Evolutionary conservation across 306 rosid genomes (phyloP).

Genomic region (Hylodesmum podocarpum): DNA sequence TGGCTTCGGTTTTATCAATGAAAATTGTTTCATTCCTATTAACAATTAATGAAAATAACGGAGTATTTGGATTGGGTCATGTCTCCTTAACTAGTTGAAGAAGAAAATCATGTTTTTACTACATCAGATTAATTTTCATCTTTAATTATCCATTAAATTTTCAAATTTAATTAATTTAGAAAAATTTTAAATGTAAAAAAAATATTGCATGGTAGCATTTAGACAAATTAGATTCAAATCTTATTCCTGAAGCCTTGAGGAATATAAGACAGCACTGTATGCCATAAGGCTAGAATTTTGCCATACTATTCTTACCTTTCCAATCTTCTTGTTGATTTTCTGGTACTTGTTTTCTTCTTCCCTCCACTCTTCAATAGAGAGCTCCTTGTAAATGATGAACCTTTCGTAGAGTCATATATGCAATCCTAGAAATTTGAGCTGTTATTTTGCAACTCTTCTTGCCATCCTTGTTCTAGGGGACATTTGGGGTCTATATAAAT

Average conservation of each 20-base stretch:
- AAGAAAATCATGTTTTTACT: too few relatives aligned
- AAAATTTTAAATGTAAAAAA: too few relatives aligned
- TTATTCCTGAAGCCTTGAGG: conserved; percentile 48
- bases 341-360: conserved; percentile 19
- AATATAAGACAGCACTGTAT: conserved; percentile 46
- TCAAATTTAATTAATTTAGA: too few relatives aligned
- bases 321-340: conserved; percentile 26
- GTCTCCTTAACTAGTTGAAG: too few relatives aligned
- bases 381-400: neutral
- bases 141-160: too few relatives aligned
- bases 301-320: conserved; percentile 24
- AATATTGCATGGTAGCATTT: conserved; percentile 41
- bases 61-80: neutral
- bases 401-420: conserved; percentile 19
- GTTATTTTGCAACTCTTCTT: neutral
- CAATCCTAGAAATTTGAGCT: conserved; percentile 9
- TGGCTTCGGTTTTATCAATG: conserved; percentile 50
- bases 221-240: conserved; percentile 52
- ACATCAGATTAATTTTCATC: too few relatives aligned
- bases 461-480: neutral
- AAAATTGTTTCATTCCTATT: conserved; percentile 37
- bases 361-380: neutral
- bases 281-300: conserved; percentile 36
- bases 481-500: conserved; percentile 34
- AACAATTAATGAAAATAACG: conserved; percentile 13